Conservation (phyloP, 108 stramenopile species). For the Nitzschia sp. region DNA sequence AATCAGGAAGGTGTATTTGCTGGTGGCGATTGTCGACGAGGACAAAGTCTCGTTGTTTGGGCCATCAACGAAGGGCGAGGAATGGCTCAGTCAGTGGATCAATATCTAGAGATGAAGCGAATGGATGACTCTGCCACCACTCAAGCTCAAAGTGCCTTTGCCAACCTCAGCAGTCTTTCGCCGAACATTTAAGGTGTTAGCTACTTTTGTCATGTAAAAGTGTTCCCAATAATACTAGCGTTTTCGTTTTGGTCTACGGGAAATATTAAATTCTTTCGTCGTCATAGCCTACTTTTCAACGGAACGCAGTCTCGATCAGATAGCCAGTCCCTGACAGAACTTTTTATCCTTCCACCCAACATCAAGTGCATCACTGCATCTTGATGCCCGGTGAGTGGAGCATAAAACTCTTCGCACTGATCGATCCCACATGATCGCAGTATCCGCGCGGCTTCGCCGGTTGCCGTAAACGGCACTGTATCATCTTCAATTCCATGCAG, state of each 20-base stretch:
- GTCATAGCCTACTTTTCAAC: constrained; percentile 1
- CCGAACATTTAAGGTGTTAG: constrained; percentile 42
- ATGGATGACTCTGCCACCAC: constrained; percentile 46
- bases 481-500: constrained; percentile 86
- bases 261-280: no score
- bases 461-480: constrained; percentile 80
- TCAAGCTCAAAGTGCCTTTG: constrained; percentile 63
- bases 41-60: constrained; percentile 97
- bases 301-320: neutral
- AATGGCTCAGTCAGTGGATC: constrained; percentile 82
- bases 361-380: constrained; percentile 79
- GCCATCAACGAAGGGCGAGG: constrained; percentile 98
- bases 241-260: no score
- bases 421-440: constrained; percentile 56
- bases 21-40: constrained; percentile 96
- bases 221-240: neutral
- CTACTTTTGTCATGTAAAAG: constrained; percentile 5
- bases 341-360: constrained; percentile 53
- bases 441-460: constrained; percentile 61
- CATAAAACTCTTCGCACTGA: constrained; percentile 57
- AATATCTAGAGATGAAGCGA: constrained; percentile 80
- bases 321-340: constrained; percentile 43
- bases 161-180: constrained; percentile 84
- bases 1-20: constrained; percentile 96
- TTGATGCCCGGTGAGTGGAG: constrained; percentile 66